Conservation (phyloP, 2,329 filamentous ascomycete species). For the Elsinoe fawcettii region DNA sequence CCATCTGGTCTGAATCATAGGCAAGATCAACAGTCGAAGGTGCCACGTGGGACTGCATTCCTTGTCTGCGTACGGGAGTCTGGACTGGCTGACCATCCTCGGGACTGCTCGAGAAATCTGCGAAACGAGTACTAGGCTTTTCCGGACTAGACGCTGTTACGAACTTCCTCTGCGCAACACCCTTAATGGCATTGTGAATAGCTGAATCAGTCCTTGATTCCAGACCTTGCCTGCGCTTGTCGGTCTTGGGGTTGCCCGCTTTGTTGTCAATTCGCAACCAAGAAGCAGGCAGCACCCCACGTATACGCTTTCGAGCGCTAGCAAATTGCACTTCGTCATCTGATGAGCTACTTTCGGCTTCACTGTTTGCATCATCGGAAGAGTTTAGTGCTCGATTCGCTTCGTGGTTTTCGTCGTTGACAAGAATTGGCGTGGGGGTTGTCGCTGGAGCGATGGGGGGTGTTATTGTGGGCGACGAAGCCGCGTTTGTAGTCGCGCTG, state of each 20-base stretch:
- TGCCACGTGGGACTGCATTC: not conserved
- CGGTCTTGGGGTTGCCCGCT: constrained; percentile 17
- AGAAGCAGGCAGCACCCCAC: constrained; percentile 43
- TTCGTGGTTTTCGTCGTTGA: not conserved
- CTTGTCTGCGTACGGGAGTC: not conserved
- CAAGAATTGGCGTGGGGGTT: not conserved
- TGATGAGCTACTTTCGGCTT: constrained; percentile 20
- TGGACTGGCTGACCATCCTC: not conserved
- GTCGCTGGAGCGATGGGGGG: not conserved
- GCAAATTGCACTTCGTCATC: constrained; percentile 28
- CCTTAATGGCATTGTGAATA: constrained; percentile 22
- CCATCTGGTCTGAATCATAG: constrained; percentile 29
- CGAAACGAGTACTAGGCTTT: constrained; percentile 5
- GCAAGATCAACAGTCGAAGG: not conserved
- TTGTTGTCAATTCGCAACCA: constrained; percentile 43
- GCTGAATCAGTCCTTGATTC: constrained; percentile 10
- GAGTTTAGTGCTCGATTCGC: not conserved
- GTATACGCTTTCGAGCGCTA: constrained; percentile 36
- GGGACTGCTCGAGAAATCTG: constrained; percentile 6
- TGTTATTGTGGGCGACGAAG: not conserved
- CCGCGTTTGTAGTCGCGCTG: not conserved
- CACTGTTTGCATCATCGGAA: constrained; percentile 22
- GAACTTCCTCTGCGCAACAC: constrained; percentile 22
- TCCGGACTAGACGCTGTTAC: not conserved
- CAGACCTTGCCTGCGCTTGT: constrained; percentile 9